Base-by-base conservation (phyloP, 331 rosid species). In the Acacia concinna region DNA sequence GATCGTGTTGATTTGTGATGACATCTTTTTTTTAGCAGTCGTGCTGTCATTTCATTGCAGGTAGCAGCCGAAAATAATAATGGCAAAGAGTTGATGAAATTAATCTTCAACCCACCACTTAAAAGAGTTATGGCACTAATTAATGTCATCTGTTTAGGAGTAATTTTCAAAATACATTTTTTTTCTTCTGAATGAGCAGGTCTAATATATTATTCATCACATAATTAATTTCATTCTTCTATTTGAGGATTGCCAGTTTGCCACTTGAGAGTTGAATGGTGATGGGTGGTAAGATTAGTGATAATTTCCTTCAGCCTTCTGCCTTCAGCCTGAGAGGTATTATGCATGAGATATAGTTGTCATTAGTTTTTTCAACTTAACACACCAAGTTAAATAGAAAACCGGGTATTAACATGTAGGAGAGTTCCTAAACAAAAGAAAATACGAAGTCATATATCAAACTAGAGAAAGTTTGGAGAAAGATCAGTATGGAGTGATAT, bases 41-140 rank as follows among this genome's bases (percentile, higher is more conserved):
- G 90, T 86, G 92, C 83, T 86, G 94, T 90, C 94, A 83, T 87
- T 86, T 90, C 89, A 81, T 31, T 77, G 80, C 75, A 77, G 73
- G 78, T 70, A 82, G 75, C 23, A 81, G 75, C 77, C 44, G 51
- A 8, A 51, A 47, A 43, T 66, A 85, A 35, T 80, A 78, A 78
- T 88, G 89, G 88, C 85, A 81, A 84, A 79, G 85, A 88, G 11
- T 65, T 7, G n/a, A 75, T 79, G 83, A 79, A 81, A 73, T 84
- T 85, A 78, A 78, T 68, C 31, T n/a, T 20, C 30, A 21, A 35
- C 47, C 31, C 4, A 11, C 43, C 49, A 1, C 49, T 66, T n/a
- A 3, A 57, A 14, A 10, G 3, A n/a, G n/a, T 18, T 32, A 18
- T 49, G 68, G 27, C 77, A 62, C 49, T 67, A 15, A 65, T 74